Percentiles rank a stretch among this genome's conserved stretches.
Evolutionary conservation across 1,284 basidiomycete genomes (phyloP).

Genomic region (Coniophora puteana): DNA sequence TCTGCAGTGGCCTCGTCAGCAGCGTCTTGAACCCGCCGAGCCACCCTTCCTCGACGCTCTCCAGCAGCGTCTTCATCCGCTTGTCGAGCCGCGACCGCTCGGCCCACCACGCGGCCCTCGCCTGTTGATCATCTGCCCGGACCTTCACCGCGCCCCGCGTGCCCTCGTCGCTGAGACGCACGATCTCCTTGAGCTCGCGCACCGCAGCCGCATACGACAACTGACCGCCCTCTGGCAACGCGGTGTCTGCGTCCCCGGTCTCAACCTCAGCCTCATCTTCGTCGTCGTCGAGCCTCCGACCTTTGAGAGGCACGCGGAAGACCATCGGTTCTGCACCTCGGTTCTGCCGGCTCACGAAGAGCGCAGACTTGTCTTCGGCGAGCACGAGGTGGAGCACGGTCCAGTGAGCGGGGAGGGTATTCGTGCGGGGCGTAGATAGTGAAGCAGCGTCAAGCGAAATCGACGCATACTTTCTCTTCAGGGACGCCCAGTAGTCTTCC

Average conservation of each 20-base stretch:
- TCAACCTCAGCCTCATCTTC: conserved; percentile 72
- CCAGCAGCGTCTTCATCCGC: conserved; percentile 72
- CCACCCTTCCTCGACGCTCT: conserved; percentile 94
- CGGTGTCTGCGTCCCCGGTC: too few species aligned
- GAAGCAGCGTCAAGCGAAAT: conserved; percentile 12
- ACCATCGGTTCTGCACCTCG: conserved; percentile 62
- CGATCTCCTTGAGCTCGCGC: conserved; percentile 75
- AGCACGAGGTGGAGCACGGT: conserved; percentile 83
- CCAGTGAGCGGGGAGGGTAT: conserved; percentile 74
- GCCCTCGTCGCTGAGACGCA: conserved; percentile 72
- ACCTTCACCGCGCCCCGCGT: conserved; percentile 75
- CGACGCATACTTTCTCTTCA: conserved; percentile 51
- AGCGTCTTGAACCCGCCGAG: conserved; percentile 96
- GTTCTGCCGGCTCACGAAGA: conserved; percentile 83
- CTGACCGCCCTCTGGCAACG: too few species aligned
- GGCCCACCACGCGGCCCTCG: conserved; percentile 82
- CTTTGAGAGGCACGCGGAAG: conserved; percentile 87
- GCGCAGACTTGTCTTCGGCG: conserved; percentile 76
- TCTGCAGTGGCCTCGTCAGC: conserved; percentile 50
- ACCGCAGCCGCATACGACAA: conserved; percentile 77
- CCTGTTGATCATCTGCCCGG: conserved; percentile 59
- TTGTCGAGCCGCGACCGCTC: conserved; percentile 73
- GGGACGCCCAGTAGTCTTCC: conserved; percentile 57
- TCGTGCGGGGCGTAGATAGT: conserved; percentile 16
- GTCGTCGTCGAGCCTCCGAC: conserved; percentile 70